These are phyloP conservation scores for Zygosaccharomyces rouxii DNA, from an alignment of 805 yeast genomes.

Conservation along the genomic window DNA sequence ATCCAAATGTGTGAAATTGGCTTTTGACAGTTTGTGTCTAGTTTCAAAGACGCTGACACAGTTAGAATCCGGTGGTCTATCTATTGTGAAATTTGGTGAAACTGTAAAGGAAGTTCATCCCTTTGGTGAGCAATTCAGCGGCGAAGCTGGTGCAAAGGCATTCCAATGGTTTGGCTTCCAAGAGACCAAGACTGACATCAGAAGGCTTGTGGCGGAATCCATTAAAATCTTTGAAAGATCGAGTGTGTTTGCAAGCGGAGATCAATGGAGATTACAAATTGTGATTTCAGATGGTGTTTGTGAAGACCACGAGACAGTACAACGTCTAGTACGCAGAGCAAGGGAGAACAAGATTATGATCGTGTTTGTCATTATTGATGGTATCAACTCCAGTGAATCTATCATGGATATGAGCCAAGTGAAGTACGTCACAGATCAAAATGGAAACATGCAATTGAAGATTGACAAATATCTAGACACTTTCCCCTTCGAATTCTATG, in stretches of 20 bases:
- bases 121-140: slow-evolving; percentile 77
- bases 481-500: slow-evolving; percentile 96
- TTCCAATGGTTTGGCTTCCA: slow-evolving; percentile 89
- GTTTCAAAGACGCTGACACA: slow-evolving; percentile 93
- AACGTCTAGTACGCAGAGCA: slow-evolving; percentile 83
- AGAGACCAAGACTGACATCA: slow-evolving; percentile 82
- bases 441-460: slow-evolving; percentile 67
- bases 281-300: slow-evolving; percentile 95
- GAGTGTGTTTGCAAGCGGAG: slow-evolving; percentile 48
- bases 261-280: slow-evolving; percentile 90
- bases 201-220: slow-evolving; percentile 65
- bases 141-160: slow-evolving; percentile 76
- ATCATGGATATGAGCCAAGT: slow-evolving; percentile 95
- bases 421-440: slow-evolving; percentile 62
- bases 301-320: slow-evolving; percentile 83
- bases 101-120: slow-evolving; percentile 80
- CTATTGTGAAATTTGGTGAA: slow-evolving; percentile 88
- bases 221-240: slow-evolving; percentile 66
- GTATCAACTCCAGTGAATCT: slow-evolving; percentile 76
- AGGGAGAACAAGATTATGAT: slow-evolving; percentile 90
- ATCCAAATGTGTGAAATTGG: slow-evolving; percentile 81
- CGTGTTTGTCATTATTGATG: slow-evolving; percentile 91
- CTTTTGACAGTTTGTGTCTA: slow-evolving; percentile 89
- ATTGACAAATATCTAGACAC: slow-evolving; percentile 84
- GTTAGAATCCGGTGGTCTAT: slow-evolving; percentile 88